Percentiles rank a stretch among this genome's conserved stretches.
Conservation (phyloP, 345 rosid genomes). For the Eucalyptus sp. region DNA sequence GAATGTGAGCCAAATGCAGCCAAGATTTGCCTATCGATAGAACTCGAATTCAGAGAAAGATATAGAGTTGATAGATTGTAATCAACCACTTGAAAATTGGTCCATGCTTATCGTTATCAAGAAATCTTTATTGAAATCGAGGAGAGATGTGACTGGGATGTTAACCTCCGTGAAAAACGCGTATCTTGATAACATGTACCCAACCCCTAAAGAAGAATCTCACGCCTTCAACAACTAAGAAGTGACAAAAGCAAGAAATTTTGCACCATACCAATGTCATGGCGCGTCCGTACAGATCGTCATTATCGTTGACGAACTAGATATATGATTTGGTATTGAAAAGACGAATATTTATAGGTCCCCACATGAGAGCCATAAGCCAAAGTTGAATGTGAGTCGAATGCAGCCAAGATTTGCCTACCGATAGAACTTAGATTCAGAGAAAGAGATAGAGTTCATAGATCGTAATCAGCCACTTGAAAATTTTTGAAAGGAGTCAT, state of each 20-base stretch:
- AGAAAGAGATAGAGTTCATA: background rate
- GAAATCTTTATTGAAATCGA: background rate
- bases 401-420: background rate
- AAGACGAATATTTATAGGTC: background rate
- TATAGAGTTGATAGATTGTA: background rate
- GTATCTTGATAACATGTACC: background rate
- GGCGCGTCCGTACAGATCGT: accelerated
- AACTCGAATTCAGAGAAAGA: background rate
- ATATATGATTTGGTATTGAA: background rate
- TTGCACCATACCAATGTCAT: accelerated
- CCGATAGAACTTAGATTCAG: too few species aligned
- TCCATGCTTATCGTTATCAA: too few species aligned
- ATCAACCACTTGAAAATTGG: too few species aligned
- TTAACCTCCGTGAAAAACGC: background rate
- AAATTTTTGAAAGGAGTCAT: background rate
- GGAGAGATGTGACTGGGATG: background rate
- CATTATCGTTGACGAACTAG: background rate
- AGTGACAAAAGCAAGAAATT: background rate
- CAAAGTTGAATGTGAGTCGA: background rate
- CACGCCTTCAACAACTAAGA: background rate
- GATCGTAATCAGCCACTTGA: background rate
- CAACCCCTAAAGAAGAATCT: background rate
- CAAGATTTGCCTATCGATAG: background rate
- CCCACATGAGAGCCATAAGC: accelerated
- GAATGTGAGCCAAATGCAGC: background rate